Conservation (phyloP, 257 asterid species). For the Primulina eburnea region DNA sequence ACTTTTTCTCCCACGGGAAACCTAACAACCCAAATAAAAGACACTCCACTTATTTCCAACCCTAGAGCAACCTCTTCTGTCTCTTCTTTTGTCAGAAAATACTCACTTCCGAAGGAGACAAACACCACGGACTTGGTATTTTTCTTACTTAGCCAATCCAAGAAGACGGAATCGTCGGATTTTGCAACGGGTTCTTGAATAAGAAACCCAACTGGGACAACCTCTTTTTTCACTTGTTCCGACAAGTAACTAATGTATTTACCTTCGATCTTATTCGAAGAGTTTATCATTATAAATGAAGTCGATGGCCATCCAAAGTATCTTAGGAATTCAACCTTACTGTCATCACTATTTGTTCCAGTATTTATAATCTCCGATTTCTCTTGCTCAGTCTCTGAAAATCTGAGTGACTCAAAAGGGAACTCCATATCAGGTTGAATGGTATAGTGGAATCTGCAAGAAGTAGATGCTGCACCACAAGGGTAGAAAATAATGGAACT, state of each 20-base stretch:
- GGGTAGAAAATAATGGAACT: neutral
- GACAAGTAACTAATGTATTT: conserved; percentile 1
- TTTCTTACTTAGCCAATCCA: conserved; percentile 23
- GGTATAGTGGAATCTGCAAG: neutral
- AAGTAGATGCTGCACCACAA: neutral
- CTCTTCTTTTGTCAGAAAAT: conserved; percentile 21
- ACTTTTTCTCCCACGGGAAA: neutral
- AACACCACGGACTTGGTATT: conserved; percentile 18
- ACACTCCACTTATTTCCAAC: neutral
- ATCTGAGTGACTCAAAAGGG: conserved; percentile 10
- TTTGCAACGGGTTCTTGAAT: neutral
- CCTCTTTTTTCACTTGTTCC: conserved; percentile 9
- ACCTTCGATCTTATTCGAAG: conserved; percentile 4
- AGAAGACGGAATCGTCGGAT: neutral
- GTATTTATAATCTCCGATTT: neutral
- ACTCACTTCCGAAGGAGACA: conserved; percentile 24
- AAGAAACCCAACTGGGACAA: conserved; percentile 3
- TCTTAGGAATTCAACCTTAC: neutral
- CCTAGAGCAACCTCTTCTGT: conserved; percentile 12
- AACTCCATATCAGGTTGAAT: conserved; percentile 1
- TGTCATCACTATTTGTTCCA: neutral
- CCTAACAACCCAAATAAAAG: conserved; percentile 25
- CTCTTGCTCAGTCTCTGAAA: neutral
- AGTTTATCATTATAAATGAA: conserved; percentile 6
- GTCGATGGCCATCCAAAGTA: neutral